Conservation (phyloP, 139 green algal genomes). For the Closterium sp. region DNA sequence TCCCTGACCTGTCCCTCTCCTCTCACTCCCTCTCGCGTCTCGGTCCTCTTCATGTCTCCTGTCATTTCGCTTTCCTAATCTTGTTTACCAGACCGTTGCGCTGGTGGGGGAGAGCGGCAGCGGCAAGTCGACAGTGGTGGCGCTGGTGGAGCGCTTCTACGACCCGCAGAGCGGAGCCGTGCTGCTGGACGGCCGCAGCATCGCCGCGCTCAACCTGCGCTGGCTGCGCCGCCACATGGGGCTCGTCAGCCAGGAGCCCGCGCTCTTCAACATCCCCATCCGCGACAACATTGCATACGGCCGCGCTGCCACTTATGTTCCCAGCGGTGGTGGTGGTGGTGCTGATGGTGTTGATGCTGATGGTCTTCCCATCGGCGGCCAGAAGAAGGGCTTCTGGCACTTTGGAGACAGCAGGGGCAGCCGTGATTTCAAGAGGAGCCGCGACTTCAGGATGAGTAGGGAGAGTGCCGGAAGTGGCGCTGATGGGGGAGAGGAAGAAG, state of each 20-base stretch:
- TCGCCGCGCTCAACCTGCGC: conserved; percentile 70
- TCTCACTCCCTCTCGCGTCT: no score
- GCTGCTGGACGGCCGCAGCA: conserved; percentile 75
- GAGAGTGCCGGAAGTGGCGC: background rate
- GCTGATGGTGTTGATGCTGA: background rate
- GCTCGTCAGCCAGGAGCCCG: conserved; percentile 74
- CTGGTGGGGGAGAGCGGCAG: conserved; percentile 87
- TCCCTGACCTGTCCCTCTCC: no score
- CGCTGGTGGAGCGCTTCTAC: conserved; percentile 87
- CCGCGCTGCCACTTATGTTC: background rate
- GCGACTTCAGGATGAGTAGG: background rate
- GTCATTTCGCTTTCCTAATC: background rate
- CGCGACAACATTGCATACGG: conserved; percentile 57
- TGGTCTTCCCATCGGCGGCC: background rate
- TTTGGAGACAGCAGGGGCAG: background rate
- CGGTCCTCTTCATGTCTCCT: no score
- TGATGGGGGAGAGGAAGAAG: background rate
- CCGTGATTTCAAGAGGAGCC: background rate
- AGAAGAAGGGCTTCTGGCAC: background rate
- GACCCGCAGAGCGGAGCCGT: conserved; percentile 56
- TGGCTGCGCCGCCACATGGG: conserved; percentile 77
- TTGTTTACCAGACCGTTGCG: conserved; percentile 60
- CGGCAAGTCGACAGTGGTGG: conserved; percentile 89
- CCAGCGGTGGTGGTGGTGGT: background rate
- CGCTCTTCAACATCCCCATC: conserved; percentile 65